Percentiles rank a stretch among this genome's conserved stretches.
Evolutionary conservation across 2,329 filamentous ascomycete genomes (phyloP).

Genomic region (Cladosporium sp.): DNA sequence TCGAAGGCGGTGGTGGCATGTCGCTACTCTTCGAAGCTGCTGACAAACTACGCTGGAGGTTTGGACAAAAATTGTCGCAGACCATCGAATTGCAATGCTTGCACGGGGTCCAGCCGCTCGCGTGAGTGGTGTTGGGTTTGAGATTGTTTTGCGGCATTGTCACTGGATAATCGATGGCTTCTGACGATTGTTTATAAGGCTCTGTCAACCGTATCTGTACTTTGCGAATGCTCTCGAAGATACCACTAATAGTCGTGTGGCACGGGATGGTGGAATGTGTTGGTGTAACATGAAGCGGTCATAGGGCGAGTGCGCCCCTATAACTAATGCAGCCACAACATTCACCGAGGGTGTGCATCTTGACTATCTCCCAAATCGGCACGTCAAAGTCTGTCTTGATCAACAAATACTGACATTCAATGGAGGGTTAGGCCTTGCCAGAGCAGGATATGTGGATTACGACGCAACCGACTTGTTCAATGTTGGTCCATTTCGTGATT

Average conservation of each 20-base stretch:
- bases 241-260: not conserved
- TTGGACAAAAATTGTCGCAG: conserved; percentile 6
- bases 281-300: conserved; percentile 4
- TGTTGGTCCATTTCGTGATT: not conserved
- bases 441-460: no score
- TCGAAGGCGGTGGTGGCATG: not conserved
- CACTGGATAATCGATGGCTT: no score
- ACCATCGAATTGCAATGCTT: conserved; percentile 9
- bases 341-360: not conserved
- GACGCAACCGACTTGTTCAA: no score
- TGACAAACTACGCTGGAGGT: not conserved
- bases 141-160: not conserved
- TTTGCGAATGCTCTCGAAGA: no score
- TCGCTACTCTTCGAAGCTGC: not conserved
- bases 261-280: conserved; percentile 1
- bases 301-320: not conserved
- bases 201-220: no score
- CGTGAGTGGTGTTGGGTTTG: not conserved
- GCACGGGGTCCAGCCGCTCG: conserved; percentile 10
- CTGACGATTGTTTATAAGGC: no score
- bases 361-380: no score
- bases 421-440: no score
- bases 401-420: no score
- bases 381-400: no score
- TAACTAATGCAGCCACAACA: not conserved